Percentiles rank a stretch among this genome's conserved stretches.
Conservation (phyloP, 2,329 filamentous ascomycete genomes). For the Blastomyces parvus region DNA sequence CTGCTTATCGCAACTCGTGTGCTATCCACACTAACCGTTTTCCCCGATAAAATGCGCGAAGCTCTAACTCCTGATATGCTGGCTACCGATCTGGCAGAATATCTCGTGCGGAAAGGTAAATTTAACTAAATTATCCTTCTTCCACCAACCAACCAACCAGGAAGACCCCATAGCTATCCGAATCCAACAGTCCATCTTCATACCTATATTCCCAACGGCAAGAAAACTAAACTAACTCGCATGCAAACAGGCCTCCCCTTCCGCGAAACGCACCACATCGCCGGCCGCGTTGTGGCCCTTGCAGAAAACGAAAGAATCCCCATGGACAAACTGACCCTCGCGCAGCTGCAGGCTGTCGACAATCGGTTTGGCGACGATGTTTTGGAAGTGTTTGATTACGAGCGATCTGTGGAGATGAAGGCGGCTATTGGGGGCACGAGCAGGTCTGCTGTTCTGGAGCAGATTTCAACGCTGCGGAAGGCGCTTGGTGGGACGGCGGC, state of each 20-base stretch:
- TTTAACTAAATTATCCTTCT: too few species aligned
- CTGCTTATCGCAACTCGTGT: constrained; percentile 76
- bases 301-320: constrained; percentile 56
- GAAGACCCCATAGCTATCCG: background rate
- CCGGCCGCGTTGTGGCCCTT: constrained; percentile 61
- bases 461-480: constrained; percentile 52
- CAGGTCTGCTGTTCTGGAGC: constrained; percentile 55
- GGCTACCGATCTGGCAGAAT: constrained; percentile 47
- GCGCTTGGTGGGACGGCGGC: background rate
- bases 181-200: background rate
- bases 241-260: constrained; percentile 51
- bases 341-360: constrained; percentile 61
- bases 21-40: constrained; percentile 59
- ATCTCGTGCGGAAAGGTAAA: constrained; percentile 30
- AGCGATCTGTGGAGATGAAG: constrained; percentile 71
- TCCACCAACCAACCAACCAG: background rate
- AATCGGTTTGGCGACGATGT: constrained; percentile 62
- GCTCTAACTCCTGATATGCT: constrained; percentile 77
- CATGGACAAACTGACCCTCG: constrained; percentile 60
- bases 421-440: constrained; percentile 70
- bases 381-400: constrained; percentile 63
- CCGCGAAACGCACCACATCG: constrained; percentile 71
- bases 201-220: background rate
- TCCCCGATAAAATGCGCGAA: constrained; percentile 66
- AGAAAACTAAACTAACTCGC: background rate